A percentile compares a stretch with the other conserved stretches of the same genome.
Evolutionary conservation across 495 filamentous ascomycete species (phyloP).

Genomic region (Chlorociboria aeruginascens): DNA sequence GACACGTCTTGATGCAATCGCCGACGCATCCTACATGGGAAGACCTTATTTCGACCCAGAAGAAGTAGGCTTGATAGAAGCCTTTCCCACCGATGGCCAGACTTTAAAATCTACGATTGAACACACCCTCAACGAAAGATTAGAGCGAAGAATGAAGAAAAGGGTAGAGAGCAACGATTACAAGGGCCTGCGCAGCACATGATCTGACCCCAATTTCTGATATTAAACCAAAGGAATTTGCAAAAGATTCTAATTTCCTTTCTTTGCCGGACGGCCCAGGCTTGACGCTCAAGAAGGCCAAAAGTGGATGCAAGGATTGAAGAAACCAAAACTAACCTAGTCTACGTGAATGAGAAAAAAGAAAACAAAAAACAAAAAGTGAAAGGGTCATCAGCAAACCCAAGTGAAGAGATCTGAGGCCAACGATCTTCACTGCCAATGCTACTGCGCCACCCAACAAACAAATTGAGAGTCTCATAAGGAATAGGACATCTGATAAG

Average conservation of each 20-base stretch:
- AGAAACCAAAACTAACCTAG: too few relatives aligned
- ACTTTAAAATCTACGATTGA: conserved; percentile 14
- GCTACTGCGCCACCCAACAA: too few relatives aligned
- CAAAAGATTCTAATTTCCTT: conserved; percentile 14
- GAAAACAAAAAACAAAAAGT: too few relatives aligned
- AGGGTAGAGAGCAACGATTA: conserved; percentile 1
- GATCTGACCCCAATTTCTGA: conserved; percentile 19
- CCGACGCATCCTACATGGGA: conserved; percentile 17
- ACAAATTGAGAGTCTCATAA: too few relatives aligned
- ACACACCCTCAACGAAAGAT: conserved; percentile 5
- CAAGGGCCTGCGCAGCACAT: conserved; percentile 21
- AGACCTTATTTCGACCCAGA: conserved; percentile 8
- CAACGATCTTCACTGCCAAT: too few relatives aligned
- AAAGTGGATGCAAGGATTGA: too few relatives aligned
- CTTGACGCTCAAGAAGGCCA: too few relatives aligned
- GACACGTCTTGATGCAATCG: conserved; percentile 8
- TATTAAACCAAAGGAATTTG: conserved; percentile 18
- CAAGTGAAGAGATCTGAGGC: too few relatives aligned
- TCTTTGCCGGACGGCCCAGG: conserved; percentile 10
- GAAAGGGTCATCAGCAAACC: too few relatives aligned
- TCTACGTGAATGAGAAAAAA: too few relatives aligned
- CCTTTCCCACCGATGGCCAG: not conserved
- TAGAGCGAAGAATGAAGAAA: conserved; percentile 7
- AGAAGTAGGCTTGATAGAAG: conserved; percentile 6
- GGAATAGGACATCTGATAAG: too few relatives aligned